A percentile compares a stretch with the other conserved stretches of the same genome.
These are phyloP conservation scores for Lactarius trivialis DNA, from an alignment of 768 basidiomycete genomes.

Conservation along the genomic window DNA sequence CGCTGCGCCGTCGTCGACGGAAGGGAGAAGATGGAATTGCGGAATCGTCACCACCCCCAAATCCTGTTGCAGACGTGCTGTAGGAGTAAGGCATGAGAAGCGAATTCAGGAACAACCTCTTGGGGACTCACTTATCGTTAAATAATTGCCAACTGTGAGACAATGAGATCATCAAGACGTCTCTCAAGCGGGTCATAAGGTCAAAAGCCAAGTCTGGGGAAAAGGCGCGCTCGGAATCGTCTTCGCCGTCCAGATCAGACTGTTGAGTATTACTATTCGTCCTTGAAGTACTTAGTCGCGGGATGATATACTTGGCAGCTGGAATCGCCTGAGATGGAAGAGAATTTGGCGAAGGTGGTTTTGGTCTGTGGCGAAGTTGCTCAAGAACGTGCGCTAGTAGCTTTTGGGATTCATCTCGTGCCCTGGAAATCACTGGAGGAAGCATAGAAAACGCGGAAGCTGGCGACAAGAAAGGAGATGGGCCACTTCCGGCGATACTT, in stretches of 20 bases:
- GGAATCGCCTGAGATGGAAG: neutral
- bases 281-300: conserved; percentile 9
- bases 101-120: too few relatives aligned
- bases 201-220: conserved; percentile 62
- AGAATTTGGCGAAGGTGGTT: conserved; percentile 36
- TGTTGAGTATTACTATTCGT: neutral
- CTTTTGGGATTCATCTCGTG: conserved; percentile 59
- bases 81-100: neutral
- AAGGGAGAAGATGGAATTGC: conserved; percentile 34
- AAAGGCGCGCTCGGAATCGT: conserved; percentile 40
- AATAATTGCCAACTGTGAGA: conserved; percentile 18
- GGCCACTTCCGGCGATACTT: conserved; percentile 25
- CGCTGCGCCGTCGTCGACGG: conserved; percentile 38
- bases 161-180: conserved; percentile 38
- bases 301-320: neutral
- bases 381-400: conserved; percentile 57
- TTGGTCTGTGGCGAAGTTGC: conserved; percentile 51
- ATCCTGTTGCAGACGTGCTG: conserved; percentile 1
- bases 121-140: conserved; percentile 10
- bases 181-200: conserved; percentile 54
- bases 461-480: conserved; percentile 23
- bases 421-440: conserved; percentile 33
- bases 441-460: conserved; percentile 20
- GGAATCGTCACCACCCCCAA: conserved; percentile 1
- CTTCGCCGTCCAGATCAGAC: conserved; percentile 37